Percentiles rank a stretch among this genome's conserved stretches.
Conservation (phyloP, 306 rosid species). For the Castanea sativa region DNA sequence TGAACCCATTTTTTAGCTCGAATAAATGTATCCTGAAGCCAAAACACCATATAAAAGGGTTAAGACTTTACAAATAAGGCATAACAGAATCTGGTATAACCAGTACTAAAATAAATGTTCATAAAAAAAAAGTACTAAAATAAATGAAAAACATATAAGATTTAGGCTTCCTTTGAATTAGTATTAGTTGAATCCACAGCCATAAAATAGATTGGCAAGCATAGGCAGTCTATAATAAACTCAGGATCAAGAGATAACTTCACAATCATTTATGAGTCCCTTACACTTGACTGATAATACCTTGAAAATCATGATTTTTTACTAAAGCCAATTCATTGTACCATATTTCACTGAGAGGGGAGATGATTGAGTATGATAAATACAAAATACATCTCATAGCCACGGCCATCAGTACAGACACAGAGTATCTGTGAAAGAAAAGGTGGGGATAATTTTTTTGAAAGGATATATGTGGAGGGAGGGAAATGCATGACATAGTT, state of each 20-base stretch:
- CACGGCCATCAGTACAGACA: background rate
- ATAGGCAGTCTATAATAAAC: background rate
- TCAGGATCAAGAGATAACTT: background rate
- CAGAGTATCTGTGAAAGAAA: background rate
- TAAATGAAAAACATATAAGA: background rate
- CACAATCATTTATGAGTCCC: background rate
- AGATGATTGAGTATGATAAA: too few relatives aligned
- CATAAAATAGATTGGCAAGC: background rate
- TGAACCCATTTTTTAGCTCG: conserved; percentile 93
- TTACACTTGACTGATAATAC: background rate
- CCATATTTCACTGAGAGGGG: too few relatives aligned
- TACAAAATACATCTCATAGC: background rate
- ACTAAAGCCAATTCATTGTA: background rate
- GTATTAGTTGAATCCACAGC: background rate
- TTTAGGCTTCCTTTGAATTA: background rate
- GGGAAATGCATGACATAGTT: background rate
- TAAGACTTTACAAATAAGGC: background rate
- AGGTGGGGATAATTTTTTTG: background rate
- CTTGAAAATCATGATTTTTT: background rate
- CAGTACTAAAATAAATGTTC: background rate
- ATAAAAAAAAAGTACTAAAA: background rate
- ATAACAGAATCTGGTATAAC: background rate
- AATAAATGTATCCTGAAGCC: conserved; percentile 68
- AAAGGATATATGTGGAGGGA: background rate
- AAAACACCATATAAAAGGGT: background rate